Evolutionary conservation across 257 asterid genomes (phyloP), one percentile per base, ranked within the genome.

Genomic region (Solanum clarkiae): DNA sequence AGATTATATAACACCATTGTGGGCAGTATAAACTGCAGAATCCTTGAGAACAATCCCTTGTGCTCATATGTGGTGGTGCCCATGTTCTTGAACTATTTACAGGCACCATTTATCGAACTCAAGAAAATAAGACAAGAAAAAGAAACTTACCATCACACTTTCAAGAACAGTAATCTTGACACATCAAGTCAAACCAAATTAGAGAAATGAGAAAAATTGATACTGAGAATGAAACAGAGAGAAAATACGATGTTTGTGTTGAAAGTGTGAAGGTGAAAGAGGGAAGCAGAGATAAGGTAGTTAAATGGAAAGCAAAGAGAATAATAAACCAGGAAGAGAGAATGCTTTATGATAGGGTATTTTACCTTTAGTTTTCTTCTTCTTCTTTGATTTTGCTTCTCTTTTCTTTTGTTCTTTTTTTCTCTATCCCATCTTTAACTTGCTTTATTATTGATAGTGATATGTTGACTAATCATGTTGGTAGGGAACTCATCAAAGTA

Each of bases 21-120:
- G 92, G 94, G 56, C 93, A 92, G 85, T 89, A 90, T 6, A 88
- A 57, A 80, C 91, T 90, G 26, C 94, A 92, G 57, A 89, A 89
- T 15, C 92, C 93, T 69, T 85, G 90, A 26, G 94, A 88, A 56
- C 94, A 92, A 85, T 92, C 94, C 69, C 85, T 91, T 13, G 88
- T 87, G 72, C 87, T 90, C 82, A 88, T 84, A 77, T 89, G 88
- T 42, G 90, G 91, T 42, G 84, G 91, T 42, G 84, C 90, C 93
- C 92, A 89, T 12, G 90, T 85, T 55, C 84, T 86, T 80, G 88
- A 88, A 70, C 65, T 90, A 44, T 72, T 82, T 63, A 85, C 22
- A 32, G 91, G 63, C 4, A 79, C 90, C 88, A 88, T 82, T 57
- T 81, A n/a, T 80, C 49, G 81, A 53, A 81, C 13, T 49, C n/a